These are phyloP conservation scores for Fusarium heterosporum DNA, from an alignment of 2,329 filamentous ascomycete genomes.

Conservation along the genomic window DNA sequence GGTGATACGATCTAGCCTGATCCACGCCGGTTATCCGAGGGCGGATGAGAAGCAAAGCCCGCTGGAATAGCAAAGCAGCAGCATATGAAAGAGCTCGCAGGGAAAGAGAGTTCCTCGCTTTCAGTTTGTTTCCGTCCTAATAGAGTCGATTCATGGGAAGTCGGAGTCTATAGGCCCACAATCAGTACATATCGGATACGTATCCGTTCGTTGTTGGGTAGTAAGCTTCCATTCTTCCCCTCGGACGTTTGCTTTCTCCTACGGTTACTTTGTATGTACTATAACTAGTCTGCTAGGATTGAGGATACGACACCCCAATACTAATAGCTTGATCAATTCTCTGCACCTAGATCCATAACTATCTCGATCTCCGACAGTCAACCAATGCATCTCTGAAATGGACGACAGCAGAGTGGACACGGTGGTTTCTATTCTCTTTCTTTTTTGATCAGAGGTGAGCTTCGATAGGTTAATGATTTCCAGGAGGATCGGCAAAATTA, in stretches of 20 bases:
- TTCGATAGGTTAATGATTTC: slow-evolving; percentile 44
- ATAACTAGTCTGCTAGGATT: background rate
- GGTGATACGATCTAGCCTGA: slow-evolving; percentile 35
- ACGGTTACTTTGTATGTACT: too few relatives aligned
- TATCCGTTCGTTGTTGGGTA: background rate
- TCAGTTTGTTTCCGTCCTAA: background rate
- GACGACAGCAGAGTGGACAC: slow-evolving; percentile 34
- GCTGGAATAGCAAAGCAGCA: slow-evolving; percentile 2
- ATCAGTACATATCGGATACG: background rate
- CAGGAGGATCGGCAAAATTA: slow-evolving; percentile 36
- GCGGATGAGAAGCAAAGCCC: slow-evolving; percentile 7
- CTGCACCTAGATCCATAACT: background rate
- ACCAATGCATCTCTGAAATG: slow-evolving; percentile 29
- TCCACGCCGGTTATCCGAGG: slow-evolving; percentile 33
- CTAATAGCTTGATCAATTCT: slow-evolving; percentile 30
- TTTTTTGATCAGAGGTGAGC: slow-evolving; percentile 18
- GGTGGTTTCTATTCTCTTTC: background rate
- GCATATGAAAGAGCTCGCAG: background rate
- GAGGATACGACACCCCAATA: slow-evolving; percentile 6
- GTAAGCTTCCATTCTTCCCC: background rate
- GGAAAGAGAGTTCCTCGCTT: background rate
- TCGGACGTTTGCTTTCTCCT: background rate
- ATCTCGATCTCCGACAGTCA: slow-evolving; percentile 19
- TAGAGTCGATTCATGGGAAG: background rate
- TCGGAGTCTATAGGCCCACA: background rate